Conservation (phyloP, 768 basidiomycete genomes). For the Mycena kentingensis region DNA sequence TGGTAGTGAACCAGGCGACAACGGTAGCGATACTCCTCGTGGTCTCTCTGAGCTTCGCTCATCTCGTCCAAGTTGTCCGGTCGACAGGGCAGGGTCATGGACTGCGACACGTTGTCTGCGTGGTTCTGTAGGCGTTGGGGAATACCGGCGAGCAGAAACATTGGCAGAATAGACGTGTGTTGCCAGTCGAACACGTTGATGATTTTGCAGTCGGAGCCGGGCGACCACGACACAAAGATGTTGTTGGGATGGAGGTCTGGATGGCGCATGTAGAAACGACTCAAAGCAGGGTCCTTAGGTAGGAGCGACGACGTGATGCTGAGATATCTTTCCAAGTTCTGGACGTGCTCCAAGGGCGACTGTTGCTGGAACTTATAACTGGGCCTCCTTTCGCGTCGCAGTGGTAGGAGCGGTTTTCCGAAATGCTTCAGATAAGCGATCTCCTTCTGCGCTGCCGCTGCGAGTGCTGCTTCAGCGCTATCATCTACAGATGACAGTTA, state of each 20-base stretch:
- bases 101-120: slow-evolving; percentile 42
- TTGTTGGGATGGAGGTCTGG: slow-evolving; percentile 54
- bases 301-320: slow-evolving; percentile 49
- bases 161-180: slow-evolving; percentile 54
- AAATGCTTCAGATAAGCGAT: slow-evolving; percentile 49
- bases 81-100: slow-evolving; percentile 42
- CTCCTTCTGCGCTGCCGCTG: slow-evolving; percentile 47
- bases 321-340: slow-evolving; percentile 53
- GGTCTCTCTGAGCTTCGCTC: slow-evolving; percentile 10
- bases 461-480: slow-evolving; percentile 45
- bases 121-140: slow-evolving; percentile 50
- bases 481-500: slow-evolving; percentile 42
- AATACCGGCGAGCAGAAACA: slow-evolving; percentile 50
- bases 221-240: slow-evolving; percentile 48
- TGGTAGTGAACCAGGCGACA: slow-evolving; percentile 42
- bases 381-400: slow-evolving; percentile 43
- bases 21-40: slow-evolving; percentile 7
- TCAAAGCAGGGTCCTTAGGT: slow-evolving; percentile 39
- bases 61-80: slow-evolving; percentile 47
- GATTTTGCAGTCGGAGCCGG: slow-evolving; percentile 44
- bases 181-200: slow-evolving; percentile 56
- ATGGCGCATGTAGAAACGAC: slow-evolving; percentile 53
- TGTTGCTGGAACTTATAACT: slow-evolving; percentile 48
- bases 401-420: slow-evolving; percentile 49
- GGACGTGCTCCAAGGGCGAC: slow-evolving; percentile 44